Percentiles rank a stretch among this genome's conserved stretches.
phyloP scores from a whole-genome alignment of 1,284 basidiomycete species.

The Ustilago bromivora region DNA sequence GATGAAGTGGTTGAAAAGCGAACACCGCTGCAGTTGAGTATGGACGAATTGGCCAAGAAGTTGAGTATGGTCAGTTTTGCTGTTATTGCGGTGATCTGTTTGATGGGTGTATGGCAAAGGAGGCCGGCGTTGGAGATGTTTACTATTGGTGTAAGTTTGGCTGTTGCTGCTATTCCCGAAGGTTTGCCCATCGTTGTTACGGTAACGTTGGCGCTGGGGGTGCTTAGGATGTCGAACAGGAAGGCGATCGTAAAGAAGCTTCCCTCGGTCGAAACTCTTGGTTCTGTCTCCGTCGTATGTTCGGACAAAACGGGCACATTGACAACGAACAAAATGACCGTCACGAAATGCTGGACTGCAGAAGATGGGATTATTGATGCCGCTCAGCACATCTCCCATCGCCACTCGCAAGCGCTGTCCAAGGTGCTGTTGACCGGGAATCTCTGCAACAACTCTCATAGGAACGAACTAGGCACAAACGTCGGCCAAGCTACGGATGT shows the following conservation, averaged over 20 bases:
- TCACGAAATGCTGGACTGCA: conserved; percentile 86
- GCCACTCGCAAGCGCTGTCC: conserved; percentile 74
- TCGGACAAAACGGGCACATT: conserved; percentile 98
- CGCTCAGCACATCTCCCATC: conserved; percentile 54
- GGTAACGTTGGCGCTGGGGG: conserved; percentile 93
- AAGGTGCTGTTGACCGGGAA: conserved; percentile 76
- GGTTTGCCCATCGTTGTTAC: conserved; percentile 97
- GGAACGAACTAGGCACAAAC: conserved; percentile 79
- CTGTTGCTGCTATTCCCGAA: conserved; percentile 96
- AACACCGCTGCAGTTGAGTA: conserved; percentile 90
- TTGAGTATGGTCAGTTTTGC: conserved; percentile 90
- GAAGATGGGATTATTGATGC: conserved; percentile 80
- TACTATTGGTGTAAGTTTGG: conserved; percentile 96
- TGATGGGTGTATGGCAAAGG: conserved; percentile 87
- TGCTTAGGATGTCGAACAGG: conserved; percentile 89
- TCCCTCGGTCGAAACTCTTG: conserved; percentile 92
- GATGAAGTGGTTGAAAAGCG: conserved; percentile 94
- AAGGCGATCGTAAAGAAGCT: conserved; percentile 97
- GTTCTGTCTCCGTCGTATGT: conserved; percentile 93
- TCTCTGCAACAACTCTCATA: conserved; percentile 74
- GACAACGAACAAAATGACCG: conserved; percentile 95
- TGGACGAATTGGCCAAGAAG: conserved; percentile 96
- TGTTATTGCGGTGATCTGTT: conserved; percentile 90
- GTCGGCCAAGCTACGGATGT: conserved; percentile 95
- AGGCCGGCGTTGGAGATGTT: conserved; percentile 98